Conservation (phyloP, 2,329 filamentous ascomycete species). For the Cladosporium sp. region DNA sequence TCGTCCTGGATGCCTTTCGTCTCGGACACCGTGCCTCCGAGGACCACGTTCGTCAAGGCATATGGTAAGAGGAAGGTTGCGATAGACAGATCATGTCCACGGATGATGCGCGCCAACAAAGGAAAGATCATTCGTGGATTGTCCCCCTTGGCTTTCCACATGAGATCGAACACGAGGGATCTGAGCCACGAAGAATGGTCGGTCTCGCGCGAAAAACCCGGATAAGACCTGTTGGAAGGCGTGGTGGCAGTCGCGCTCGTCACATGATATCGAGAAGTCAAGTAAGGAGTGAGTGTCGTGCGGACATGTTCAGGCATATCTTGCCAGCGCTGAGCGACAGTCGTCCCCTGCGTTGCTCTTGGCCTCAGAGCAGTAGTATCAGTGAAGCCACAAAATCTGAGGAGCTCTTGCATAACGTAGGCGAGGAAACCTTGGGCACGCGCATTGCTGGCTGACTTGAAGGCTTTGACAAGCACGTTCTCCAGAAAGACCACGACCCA, state of each 20-base stretch:
- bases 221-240: conserved; percentile 52
- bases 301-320: conserved; percentile 70
- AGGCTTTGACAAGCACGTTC: conserved; percentile 83
- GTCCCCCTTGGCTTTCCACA: conserved; percentile 69
- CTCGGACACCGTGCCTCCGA: conserved; percentile 64
- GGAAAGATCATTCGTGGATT: conserved; percentile 75
- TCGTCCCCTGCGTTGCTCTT: conserved; percentile 51
- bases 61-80: conserved; percentile 87
- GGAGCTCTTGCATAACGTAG: conserved; percentile 88
- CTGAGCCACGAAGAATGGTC: conserved; percentile 79
- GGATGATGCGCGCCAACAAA: conserved; percentile 74
- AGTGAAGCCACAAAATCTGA: conserved; percentile 71
- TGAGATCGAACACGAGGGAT: conserved; percentile 72
- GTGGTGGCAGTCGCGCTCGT: conserved; percentile 35
- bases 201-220: conserved; percentile 65
- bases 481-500: conserved; percentile 84
- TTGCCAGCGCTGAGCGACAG: conserved; percentile 69
- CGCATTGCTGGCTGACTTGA: conserved; percentile 83
- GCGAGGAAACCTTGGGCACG: conserved; percentile 85
- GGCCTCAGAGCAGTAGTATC: conserved; percentile 49
- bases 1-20: conserved; percentile 65
- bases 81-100: conserved; percentile 79
- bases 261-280: conserved; percentile 77
- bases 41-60: conserved; percentile 73
- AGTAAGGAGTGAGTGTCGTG: conserved; percentile 80